phyloP scores from a whole-genome alignment of 202 grass and related monocot genomes.

The Carex sylvatica region DNA sequence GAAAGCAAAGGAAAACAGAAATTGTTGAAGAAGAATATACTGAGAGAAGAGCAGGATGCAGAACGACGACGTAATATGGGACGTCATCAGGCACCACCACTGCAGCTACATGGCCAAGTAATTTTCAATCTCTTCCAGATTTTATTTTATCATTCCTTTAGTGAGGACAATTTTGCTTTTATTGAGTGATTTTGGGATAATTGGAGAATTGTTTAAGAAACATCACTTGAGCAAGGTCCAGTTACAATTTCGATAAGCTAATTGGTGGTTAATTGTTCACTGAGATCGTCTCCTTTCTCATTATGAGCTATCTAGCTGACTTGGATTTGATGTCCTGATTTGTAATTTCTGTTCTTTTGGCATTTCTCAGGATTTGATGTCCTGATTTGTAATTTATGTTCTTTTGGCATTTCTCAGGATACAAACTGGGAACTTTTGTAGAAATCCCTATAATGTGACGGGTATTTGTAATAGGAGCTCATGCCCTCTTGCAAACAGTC shows the following conservation, averaged over 20 bases:
- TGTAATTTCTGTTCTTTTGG: background rate
- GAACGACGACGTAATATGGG: constrained; percentile 95
- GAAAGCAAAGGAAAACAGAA: background rate
- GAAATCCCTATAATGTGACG: constrained; percentile 76
- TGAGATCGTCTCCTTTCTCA: background rate
- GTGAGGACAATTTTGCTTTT: too few species aligned
- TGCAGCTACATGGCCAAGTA: constrained; percentile 95
- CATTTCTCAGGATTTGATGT: constrained; percentile 53
- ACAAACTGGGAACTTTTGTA: constrained; percentile 64
- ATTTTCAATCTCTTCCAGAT: background rate
- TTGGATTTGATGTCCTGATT: background rate
- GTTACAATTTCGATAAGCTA: background rate
- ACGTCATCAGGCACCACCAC: constrained; percentile 84
- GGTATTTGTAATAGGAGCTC: constrained; percentile 94
- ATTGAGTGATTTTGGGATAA: background rate
- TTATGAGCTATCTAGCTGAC: background rate
- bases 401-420: constrained; percentile 41
- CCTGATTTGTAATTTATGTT: background rate
- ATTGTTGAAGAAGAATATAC: background rate
- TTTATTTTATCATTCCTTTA: background rate
- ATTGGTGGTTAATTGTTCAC: background rate
- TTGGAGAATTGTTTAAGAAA: background rate
- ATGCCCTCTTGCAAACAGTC: constrained; percentile 91
- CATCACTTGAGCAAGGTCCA: background rate
- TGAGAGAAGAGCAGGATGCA: constrained; percentile 31